Evolutionary conservation across 805 yeast genomes (phyloP), one percentile per base, ranked within the genome.

Genomic region (Saccharomycopsis sp.): DNA sequence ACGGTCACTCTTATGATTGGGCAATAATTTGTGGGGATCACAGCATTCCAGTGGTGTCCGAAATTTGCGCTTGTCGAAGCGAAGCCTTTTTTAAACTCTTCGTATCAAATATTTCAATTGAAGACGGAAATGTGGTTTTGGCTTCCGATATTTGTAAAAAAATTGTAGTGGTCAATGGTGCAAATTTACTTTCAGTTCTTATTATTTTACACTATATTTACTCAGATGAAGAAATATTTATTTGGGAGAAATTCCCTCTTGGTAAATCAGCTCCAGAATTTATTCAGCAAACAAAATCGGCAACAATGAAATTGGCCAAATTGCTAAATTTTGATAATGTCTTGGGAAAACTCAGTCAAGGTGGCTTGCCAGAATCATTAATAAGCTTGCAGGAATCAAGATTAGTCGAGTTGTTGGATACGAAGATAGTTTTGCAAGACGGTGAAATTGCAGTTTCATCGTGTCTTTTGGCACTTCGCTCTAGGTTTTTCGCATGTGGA

Each of bases 401-500:
- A 36, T 43, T 19, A n/a, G 13, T 2, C 8, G 24, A 36, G 8
- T 32, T 34, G 4, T 35, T 40, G n/a, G 84, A 80, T 54, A 69
- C 75, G 2, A 53, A 54, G 0, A 59, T 85, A 2, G 52, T 52
- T 4, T 58, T 81, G n/a, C 50, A 60, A 1, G 79, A 76, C 52
- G 77, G 75, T 1, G 27, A 22, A 1, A 26, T 71, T 0, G 45
- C 48, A 3, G 71, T 75, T 4, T 77, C 77, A 54, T 70, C 80
- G 2, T 64, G 67, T 8, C 61, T 86, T 3, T 55, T 88, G n/a
- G 56, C 63, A 3, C 59, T 73, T 0, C 62, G 94, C 47, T 74
- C 80, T 38, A 77, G 75, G 0, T 84, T 70, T 55, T 85, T 88
- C 57, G 79, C 75, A 44, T 68, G 80, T 0, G 51, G 77, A 2